phyloP scores from a whole-genome alignment of 2,329 filamentous ascomycete species.

The Emmonsiellopsis sp. region DNA sequence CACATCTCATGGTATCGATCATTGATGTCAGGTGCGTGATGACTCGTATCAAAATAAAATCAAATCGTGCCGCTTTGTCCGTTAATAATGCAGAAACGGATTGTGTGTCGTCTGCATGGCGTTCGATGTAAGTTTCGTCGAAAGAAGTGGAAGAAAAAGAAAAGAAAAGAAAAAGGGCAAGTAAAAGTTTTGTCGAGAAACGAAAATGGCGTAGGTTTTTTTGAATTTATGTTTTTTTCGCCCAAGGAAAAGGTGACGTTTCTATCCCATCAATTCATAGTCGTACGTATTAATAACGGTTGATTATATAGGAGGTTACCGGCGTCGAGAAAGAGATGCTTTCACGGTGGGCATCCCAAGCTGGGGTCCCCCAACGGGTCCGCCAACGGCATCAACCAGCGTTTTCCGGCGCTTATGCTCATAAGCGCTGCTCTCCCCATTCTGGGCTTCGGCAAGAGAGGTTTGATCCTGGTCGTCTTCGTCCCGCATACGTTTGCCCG shows the following conservation, averaged over 20 bases:
- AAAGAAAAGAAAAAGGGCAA: background rate
- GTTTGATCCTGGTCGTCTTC: slow-evolving; percentile 58
- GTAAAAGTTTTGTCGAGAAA: background rate
- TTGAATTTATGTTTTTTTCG: background rate
- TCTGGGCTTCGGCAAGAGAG: slow-evolving; percentile 51
- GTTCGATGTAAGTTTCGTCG: background rate
- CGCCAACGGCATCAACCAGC: slow-evolving; percentile 50
- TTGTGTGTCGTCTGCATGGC: background rate
- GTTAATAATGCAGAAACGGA: background rate
- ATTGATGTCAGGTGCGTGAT: background rate
- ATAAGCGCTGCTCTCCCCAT: slow-evolving; percentile 46
- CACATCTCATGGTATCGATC: slow-evolving; percentile 1
- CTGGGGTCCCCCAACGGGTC: slow-evolving; percentile 31
- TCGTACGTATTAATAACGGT: background rate
- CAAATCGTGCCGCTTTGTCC: background rate
- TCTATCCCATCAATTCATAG: background rate
- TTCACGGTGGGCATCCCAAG: slow-evolving; percentile 35
- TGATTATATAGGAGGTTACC: slow-evolving; percentile 15
- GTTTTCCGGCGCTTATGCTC: slow-evolving; percentile 72
- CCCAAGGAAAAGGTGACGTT: background rate
- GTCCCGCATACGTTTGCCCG: slow-evolving; percentile 54
- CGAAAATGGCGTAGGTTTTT: background rate
- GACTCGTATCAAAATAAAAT: background rate
- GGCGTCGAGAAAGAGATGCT: slow-evolving; percentile 32
- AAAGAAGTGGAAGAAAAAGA: background rate